Evolutionary conservation across 1,284 basidiomycete species (phyloP).

Genomic region (Thecaphora thlaspeos): DNA sequence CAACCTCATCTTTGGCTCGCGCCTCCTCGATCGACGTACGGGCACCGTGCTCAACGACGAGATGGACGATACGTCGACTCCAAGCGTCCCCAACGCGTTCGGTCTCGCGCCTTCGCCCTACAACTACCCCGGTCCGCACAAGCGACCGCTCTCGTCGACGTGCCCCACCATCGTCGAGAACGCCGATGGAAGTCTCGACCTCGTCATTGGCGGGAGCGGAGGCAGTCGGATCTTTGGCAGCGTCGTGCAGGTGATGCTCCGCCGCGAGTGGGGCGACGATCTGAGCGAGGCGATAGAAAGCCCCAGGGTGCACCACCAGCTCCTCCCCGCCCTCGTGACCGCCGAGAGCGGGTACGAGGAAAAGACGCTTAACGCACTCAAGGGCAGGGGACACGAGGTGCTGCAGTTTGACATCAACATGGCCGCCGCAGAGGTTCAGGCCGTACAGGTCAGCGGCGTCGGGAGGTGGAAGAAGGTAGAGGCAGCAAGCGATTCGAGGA

Average conservation of each 20-base stretch:
- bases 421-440: constrained; percentile 45
- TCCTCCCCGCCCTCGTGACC: constrained; percentile 35
- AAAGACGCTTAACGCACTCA: constrained; percentile 23
- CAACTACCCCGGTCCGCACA: constrained; percentile 59
- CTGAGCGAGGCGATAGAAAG: constrained; percentile 76
- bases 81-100: constrained; percentile 59
- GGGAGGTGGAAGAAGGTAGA: constrained; percentile 13
- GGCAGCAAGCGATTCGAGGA: constrained; percentile 48
- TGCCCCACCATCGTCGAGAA: constrained; percentile 58
- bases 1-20: constrained; percentile 58
- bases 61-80: constrained; percentile 61
- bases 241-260: constrained; percentile 77
- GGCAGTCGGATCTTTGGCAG: constrained; percentile 66
- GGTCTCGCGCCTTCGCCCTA: constrained; percentile 53
- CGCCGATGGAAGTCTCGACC: constrained; percentile 51
- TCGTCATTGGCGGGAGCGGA: constrained; percentile 59
- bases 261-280: constrained; percentile 78
- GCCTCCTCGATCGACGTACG: constrained; percentile 36
- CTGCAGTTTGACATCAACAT: constrained; percentile 42
- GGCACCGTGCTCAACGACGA: constrained; percentile 57
- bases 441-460: constrained; percentile 14
- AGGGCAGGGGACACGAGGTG: constrained; percentile 34
- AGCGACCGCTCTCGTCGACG: constrained; percentile 59
- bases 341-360: constrained; percentile 42
- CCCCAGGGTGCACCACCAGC: constrained; percentile 86